Evolutionary conservation across 164 flowering plant genomes (phyloP).

Genomic region (Chloranthus sessilifolius): DNA sequence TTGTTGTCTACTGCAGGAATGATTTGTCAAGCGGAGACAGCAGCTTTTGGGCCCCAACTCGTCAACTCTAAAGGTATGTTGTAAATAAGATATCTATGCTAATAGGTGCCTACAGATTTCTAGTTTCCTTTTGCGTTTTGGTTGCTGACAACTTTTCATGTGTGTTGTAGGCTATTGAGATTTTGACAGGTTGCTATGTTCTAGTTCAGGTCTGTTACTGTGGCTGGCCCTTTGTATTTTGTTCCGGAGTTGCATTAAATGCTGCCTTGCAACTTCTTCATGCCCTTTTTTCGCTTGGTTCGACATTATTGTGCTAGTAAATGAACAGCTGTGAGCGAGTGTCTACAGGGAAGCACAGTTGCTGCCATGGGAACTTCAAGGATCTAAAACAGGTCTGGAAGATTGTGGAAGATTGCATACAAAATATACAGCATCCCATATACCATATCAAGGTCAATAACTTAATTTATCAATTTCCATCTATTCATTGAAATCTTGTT

Average conservation of each 20-base stretch:
- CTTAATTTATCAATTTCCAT: background rate
- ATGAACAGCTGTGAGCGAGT: conserved; percentile 1
- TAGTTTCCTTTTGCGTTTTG: too few relatives aligned
- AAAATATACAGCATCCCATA: conserved; percentile 80
- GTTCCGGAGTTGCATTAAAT: background rate
- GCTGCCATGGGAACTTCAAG: conserved; percentile 96
- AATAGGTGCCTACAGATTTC: too few relatives aligned
- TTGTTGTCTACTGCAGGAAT: conserved; percentile 49
- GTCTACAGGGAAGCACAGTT: conserved; percentile 74
- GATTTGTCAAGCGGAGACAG: conserved; percentile 85
- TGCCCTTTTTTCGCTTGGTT: background rate
- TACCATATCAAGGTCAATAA: conserved; percentile 67
- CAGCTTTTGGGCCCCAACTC: conserved; percentile 84
- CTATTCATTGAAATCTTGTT: background rate
- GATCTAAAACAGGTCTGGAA: conserved; percentile 85
- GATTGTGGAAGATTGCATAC: conserved; percentile 89
- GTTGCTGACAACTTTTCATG: background rate
- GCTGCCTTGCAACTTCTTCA: background rate
- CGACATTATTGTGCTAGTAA: background rate
- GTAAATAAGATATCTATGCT: too few relatives aligned
- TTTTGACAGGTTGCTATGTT: conserved; percentile 88
- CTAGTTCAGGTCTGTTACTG: conserved; percentile 64
- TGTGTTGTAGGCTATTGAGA: conserved; percentile 78
- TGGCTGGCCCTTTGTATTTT: conserved; percentile 2
- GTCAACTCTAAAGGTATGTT: conserved; percentile 74